Conservation (phyloP, 805 yeast species). For the Candida maesae region DNA sequence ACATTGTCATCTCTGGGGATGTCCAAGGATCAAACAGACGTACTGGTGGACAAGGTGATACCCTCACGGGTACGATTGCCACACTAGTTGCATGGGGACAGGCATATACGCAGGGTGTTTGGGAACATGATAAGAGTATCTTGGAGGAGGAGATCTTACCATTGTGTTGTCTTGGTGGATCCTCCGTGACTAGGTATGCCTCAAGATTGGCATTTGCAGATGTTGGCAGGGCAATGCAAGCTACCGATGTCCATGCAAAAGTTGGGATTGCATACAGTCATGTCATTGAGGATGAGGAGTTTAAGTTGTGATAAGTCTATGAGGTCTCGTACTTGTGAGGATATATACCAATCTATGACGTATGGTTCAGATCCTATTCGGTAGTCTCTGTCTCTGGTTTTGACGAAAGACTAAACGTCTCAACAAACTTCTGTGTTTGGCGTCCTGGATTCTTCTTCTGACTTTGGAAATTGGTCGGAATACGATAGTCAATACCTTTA, state of each 20-base stretch:
- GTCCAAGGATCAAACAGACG: slow-evolving; percentile 68
- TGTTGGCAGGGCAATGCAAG: slow-evolving; percentile 77
- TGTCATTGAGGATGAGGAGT: slow-evolving; percentile 15
- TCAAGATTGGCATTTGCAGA: slow-evolving; percentile 59
- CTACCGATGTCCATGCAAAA: slow-evolving; percentile 70
- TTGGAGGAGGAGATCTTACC: slow-evolving; percentile 32
- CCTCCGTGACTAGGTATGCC: slow-evolving; percentile 61
- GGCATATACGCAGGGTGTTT: slow-evolving; percentile 54
- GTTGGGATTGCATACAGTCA: slow-evolving; percentile 57
- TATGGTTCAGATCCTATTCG: too few relatives aligned
- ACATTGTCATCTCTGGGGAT: slow-evolving; percentile 38
- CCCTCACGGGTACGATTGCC: slow-evolving; percentile 81
- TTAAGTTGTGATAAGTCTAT: not conserved
- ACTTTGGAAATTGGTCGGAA: slow-evolving; percentile 16
- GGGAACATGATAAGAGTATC: slow-evolving; percentile 45
- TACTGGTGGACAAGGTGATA: slow-evolving; percentile 97
- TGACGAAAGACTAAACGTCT: slow-evolving; percentile 7
- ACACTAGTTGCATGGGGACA: slow-evolving; percentile 78
- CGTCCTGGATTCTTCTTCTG: slow-evolving; percentile 11
- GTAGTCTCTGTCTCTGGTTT: too few relatives aligned
- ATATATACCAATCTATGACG: too few relatives aligned
- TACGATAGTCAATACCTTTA: not conserved
- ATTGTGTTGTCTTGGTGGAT: slow-evolving; percentile 70
- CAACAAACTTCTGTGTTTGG: slow-evolving; percentile 13
- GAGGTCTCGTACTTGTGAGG: too few relatives aligned